Base-by-base conservation (phyloP, 306 rosid species). In the Ormosia emarginata region DNA sequence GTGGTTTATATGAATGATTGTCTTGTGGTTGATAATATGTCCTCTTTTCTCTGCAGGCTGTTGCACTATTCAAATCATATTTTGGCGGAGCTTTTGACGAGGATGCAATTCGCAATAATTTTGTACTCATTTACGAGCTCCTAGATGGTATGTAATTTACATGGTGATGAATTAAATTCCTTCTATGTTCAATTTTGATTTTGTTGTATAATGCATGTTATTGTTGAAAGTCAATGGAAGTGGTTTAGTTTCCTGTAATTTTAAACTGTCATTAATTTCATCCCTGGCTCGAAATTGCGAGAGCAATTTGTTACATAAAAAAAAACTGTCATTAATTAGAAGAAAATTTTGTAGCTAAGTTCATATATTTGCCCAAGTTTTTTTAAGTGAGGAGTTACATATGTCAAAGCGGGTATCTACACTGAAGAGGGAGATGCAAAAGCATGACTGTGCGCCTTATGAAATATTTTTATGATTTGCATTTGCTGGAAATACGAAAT, bases 51-150 rank as follows among this genome's bases (percentile, higher is more conserved):
- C 79, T 81, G 71, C 84, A 95, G 99, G 98, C 99, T 32, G 98
- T 95, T 87, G 91, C 93, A 49, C 86, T 95, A 41, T 95, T 95
- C 88, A 95, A 95, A 86, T 95, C 99, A 36, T 95, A 95, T 87
- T 95, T 95, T 83, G 99, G 99, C 15, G 98, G 99, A 63, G 94
- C 99, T 62, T 95, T 95, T 82, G 99, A 95, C 36, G 99, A 95
- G 82, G 99, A 95, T 87, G 98, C 99, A 40, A 95, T 95, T 77
- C 99, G 98, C 67, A 95, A 95, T 81, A 95, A 95, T 84, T 95
- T 93, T 86, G 99, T 95, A 71, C 94, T 95, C 83, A 95, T 95
- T 78, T 95, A 95, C 58, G 98, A 93, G 90, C 94, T 95, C 58
- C 86, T 95, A 86, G 99, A 93, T 78, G 99, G 98, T 93, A 87